These are phyloP conservation scores for Microascus cirrosus DNA, from an alignment of 2,329 filamentous ascomycete genomes.

Conservation along the genomic window DNA sequence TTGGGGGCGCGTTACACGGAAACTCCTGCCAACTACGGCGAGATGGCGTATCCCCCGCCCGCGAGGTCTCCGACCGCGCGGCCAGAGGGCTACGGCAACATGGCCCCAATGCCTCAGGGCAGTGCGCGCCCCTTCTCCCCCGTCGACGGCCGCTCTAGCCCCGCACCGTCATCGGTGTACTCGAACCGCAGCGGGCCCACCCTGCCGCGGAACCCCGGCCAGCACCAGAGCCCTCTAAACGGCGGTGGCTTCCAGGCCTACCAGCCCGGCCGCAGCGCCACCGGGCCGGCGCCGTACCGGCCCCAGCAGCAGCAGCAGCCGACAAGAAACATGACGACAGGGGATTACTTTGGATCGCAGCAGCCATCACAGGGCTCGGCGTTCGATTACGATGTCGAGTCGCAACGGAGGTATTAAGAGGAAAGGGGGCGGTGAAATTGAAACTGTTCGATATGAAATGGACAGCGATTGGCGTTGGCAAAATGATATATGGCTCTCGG, in stretches of 20 bases:
- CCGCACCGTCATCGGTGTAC: slow-evolving; percentile 16
- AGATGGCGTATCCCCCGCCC: slow-evolving; percentile 20
- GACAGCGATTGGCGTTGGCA: too few species aligned
- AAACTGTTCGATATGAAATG: not conserved
- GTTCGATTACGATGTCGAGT: slow-evolving; percentile 24
- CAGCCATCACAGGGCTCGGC: slow-evolving; percentile 12
- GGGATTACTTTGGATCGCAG: slow-evolving; percentile 2
- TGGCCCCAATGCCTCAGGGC: slow-evolving; percentile 8
- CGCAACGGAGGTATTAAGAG: slow-evolving; percentile 14
- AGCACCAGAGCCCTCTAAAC: slow-evolving; percentile 3
- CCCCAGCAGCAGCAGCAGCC: slow-evolving; percentile 21
- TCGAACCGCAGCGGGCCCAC: slow-evolving; percentile 13
- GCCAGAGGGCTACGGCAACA: slow-evolving; percentile 17
- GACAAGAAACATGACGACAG: slow-evolving; percentile 32
- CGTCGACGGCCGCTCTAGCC: slow-evolving; percentile 19
- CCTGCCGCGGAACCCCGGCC: slow-evolving; percentile 8
- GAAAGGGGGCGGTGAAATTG: slow-evolving; percentile 7
- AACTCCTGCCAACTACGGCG: slow-evolving; percentile 17
- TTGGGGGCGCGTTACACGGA: slow-evolving; percentile 9
- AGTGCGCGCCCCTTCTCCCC: slow-evolving; percentile 13
- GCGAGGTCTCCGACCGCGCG: slow-evolving; percentile 19
- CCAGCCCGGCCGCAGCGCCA: slow-evolving; percentile 23
- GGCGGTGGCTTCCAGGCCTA: slow-evolving; percentile 13
- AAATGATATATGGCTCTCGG: not conserved
- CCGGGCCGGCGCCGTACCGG: slow-evolving; percentile 21